Percentiles rank a stretch among this genome's conserved stretches.
These are phyloP conservation scores for Purshia tridentata DNA, from an alignment of 306 rosid genomes.

Conservation along the genomic window DNA sequence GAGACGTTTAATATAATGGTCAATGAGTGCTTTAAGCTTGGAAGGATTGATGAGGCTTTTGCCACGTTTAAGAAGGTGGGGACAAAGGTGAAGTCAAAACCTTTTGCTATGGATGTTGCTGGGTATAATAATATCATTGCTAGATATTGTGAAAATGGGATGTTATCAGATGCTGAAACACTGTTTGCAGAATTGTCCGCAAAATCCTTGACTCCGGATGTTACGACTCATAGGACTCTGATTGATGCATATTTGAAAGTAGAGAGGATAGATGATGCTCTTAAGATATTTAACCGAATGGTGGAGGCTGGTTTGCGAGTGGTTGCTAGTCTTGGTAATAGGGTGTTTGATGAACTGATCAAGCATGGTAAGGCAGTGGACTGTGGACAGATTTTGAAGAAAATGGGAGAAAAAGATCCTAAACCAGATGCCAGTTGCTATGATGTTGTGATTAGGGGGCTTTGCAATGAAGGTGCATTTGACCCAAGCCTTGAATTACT, in stretches of 20 bases:
- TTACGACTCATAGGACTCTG: slow-evolving; percentile 67
- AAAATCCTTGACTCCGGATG: slow-evolving; percentile 83
- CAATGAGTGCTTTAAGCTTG: slow-evolving; percentile 73
- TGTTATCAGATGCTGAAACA: slow-evolving; percentile 69
- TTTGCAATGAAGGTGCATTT: slow-evolving; percentile 57
- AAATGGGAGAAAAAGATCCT: slow-evolving; percentile 92
- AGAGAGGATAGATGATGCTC: slow-evolving; percentile 67
- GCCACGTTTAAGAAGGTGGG: slow-evolving; percentile 80
- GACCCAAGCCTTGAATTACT: slow-evolving; percentile 58
- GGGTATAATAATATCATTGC: slow-evolving; percentile 85
- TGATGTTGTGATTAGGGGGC: slow-evolving; percentile 83
- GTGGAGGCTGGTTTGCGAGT: slow-evolving; percentile 86
- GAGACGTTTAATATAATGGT: slow-evolving; percentile 90
- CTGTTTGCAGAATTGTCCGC: slow-evolving; percentile 68
- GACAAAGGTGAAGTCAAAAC: slow-evolving; percentile 59
- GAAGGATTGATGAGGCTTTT: slow-evolving; percentile 52
- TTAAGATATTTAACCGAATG: slow-evolving; percentile 70
- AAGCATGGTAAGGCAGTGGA: slow-evolving; percentile 65
- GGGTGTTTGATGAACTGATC: slow-evolving; percentile 69
- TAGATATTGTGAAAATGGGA: slow-evolving; percentile 68
- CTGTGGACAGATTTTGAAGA: slow-evolving; percentile 71
- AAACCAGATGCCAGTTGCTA: slow-evolving; percentile 87
- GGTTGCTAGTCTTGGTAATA: slow-evolving; percentile 73
- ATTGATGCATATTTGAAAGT: slow-evolving; percentile 71
- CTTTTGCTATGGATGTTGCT: slow-evolving; percentile 88